Base-by-base conservation (phyloP, 495 filamentous ascomycete genomes). In the Geopyxis carbonaria region DNA sequence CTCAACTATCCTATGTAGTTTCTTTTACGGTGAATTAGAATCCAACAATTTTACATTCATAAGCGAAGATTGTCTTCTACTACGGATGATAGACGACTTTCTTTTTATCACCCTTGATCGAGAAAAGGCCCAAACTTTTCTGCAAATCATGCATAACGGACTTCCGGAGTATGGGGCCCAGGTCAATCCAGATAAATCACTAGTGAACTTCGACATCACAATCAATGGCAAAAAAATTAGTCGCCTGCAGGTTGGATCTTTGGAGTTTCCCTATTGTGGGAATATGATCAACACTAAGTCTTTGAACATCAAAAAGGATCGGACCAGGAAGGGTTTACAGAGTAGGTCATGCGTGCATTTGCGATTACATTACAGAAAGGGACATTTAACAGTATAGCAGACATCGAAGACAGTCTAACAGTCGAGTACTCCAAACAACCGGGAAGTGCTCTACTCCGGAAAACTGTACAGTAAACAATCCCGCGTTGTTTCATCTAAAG, bases 21-120 rank as follows among this genome's bases (percentile, higher is more conserved):
- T 87, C 53, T 92, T 94, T 55, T 95, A 94, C 52, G 87, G 78
- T 3, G 71, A 85, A 44, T 65, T 97, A 2, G 91, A 97, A 57
- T 48, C 61, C 2, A 59, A 74, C 16, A 58, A 73, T 2, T 60
- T 97, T 2, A 53, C 58, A 1, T 95, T 93, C 51, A 54, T 87
- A 6, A 53, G 61, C 3, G 57, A 64, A 2, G 61, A 80, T 5
- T 73, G 70, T 22, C 52, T 93, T 4, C 63, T 97, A 20, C 53
- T 95, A 27, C 65, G 89, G 27, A 67, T 93, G 1, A 78, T 91
- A 28, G 89, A 97, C 37, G 89, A 97, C 48, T 95, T 95, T 47
- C 59, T 94, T 13, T 70, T 95, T 31, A 75, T 97, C 48, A 93
- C 83, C 2, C 70, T 73, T 0, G 63, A 80, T 36, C 59, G 50